Percentiles rank a stretch among this genome's conserved stretches.
Evolutionary conservation across 164 flowering plant genomes (phyloP).

Genomic region (Berberis thunbergii): DNA sequence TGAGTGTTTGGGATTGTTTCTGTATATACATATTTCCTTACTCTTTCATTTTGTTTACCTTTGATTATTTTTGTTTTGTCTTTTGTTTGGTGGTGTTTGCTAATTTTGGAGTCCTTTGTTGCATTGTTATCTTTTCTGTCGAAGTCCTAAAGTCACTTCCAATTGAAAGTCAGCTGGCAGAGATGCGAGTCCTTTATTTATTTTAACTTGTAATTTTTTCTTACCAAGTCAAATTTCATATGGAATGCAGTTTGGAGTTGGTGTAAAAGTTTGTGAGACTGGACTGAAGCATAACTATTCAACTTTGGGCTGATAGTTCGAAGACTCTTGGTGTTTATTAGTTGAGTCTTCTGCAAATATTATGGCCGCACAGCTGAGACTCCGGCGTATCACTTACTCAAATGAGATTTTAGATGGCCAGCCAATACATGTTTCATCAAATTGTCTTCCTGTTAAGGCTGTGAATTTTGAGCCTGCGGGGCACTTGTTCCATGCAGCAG

Average conservation of each 20-base stretch:
- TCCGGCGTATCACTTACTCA: constrained; percentile 52
- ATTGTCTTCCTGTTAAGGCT: constrained; percentile 67
- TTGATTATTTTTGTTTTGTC: no score
- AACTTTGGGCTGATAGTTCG: not conserved
- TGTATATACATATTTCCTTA: no score
- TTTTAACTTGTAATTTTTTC: not conserved
- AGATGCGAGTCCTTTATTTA: no score
- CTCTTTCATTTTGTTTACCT: no score
- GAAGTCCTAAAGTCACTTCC: no score
- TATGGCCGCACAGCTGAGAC: constrained; percentile 13
- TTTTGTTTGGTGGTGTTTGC: no score
- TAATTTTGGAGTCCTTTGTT: no score
- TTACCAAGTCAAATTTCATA: not conserved
- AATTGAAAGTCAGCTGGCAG: no score
- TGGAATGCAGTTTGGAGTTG: not conserved
- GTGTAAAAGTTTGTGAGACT: not conserved
- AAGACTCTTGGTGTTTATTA: not conserved
- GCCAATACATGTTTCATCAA: constrained; percentile 64
- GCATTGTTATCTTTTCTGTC: no score
- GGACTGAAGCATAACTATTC: not conserved
- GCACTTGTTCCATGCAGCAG: constrained; percentile 69
- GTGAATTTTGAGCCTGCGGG: constrained; percentile 73
- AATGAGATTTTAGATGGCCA: constrained; percentile 64
- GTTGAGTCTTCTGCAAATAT: not conserved
- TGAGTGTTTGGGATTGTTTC: no score